Conservation (phyloP, 305 asterid genomes). For the Solanum hybrid region DNA sequence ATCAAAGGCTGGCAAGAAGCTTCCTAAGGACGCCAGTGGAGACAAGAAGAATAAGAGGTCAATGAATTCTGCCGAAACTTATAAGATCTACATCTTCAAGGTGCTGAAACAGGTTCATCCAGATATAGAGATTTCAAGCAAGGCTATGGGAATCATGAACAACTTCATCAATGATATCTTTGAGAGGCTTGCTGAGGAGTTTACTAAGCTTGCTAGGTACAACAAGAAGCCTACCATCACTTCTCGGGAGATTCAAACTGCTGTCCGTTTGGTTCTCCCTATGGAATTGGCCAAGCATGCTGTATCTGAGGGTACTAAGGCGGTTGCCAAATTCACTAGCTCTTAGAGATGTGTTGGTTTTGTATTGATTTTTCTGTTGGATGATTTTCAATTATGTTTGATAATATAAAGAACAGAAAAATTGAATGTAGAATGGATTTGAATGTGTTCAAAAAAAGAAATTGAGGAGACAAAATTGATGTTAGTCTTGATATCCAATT, state of each 20-base stretch:
- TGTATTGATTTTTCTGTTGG: background rate
- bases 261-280: background rate
- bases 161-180: background rate
- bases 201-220: background rate
- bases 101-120: background rate
- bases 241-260: background rate
- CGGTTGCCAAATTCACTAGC: background rate
- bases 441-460: background rate
- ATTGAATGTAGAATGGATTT: background rate
- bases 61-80: conserved; percentile 4
- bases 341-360: background rate
- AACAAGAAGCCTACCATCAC: background rate
- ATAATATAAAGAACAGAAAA: background rate
- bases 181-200: background rate
- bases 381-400: background rate
- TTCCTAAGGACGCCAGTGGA: background rate
- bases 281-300: background rate
- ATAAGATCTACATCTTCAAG: background rate
- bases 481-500: background rate
- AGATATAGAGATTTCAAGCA: background rate
- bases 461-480: background rate
- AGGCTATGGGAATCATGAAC: background rate
- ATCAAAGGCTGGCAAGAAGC: background rate
- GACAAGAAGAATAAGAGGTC: conserved; percentile 12
- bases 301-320: background rate